Evolutionary conservation across 768 basidiomycete species (phyloP), one percentile per base, ranked within the genome.

Genomic region (Lyophyllum atratum): DNA sequence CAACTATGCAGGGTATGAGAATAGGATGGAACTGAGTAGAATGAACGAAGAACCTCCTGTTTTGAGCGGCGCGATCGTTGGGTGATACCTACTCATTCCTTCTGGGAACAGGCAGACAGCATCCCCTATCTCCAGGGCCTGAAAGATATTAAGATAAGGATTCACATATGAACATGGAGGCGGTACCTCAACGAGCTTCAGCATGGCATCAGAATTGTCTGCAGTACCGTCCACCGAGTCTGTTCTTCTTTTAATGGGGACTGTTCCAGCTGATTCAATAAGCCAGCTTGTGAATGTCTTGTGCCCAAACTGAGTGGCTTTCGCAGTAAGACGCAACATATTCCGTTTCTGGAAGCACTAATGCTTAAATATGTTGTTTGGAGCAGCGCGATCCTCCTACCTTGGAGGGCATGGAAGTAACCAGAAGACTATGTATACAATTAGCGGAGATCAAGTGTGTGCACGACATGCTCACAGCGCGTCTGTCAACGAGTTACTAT

Each of bases 271-370:
- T 17, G 87, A 86, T 69, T 94, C 92, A 49, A 95, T 92, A 19
- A 95, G 80, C 93, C 93, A 94, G 59, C 89, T 91, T 8, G 90
- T 92, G 70, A 95, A 92, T 2, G 92, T 95, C 61, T 70, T 82
- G 42, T 80, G 85, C 2, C 92, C 90, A 64, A 95, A 95, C 63
- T 90, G 89, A 0, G 93, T 92, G 39, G 91, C 82, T 67, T 95
- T 95, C 11, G 93, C 93, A 0, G 93, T 95, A 40, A 95, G 73
- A 12, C 93, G 86, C 5, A 95, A 72, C 79, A 93, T 85, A 63
- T 87, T 86, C 28, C 93, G 89, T 61, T 78, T 82, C 90, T 92
- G 66, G 5, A 49, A 2, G 10, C 10, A 22, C 21, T 37, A 26
- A 15, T 24, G 44, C 8, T 10, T 12, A 21, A 52, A 9, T n/a